Evolutionary conservation across 192 early-diverging fungal species (phyloP).

Genomic region (Umbelopsis vinacea): DNA sequence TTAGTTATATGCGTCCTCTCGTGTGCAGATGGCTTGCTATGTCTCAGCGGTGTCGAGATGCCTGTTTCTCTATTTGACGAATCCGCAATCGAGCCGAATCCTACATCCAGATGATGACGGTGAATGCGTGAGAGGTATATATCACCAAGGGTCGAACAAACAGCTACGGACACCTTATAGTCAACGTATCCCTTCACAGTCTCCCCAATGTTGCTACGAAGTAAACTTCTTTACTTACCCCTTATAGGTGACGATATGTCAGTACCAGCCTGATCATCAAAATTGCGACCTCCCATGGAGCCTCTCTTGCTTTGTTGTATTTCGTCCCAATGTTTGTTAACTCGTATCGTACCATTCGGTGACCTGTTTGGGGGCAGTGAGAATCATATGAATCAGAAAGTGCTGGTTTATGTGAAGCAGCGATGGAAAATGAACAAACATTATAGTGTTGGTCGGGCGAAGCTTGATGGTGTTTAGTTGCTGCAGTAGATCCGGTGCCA

Average conservation of each 20-base stretch:
- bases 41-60: neutral
- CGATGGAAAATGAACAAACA: neutral
- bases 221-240: neutral
- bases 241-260: neutral
- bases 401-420: neutral
- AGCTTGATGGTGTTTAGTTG: neutral
- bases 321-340: slow-evolving; percentile 16
- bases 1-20: slow-evolving; percentile 1
- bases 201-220: neutral
- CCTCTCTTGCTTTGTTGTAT: slow-evolving; percentile 5
- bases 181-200: no score
- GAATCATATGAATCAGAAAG: neutral
- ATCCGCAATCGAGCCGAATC: neutral
- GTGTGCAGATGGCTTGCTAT: neutral
- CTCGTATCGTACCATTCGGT: slow-evolving; percentile 1
- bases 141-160: neutral
- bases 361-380: neutral
- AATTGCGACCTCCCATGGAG: neutral
- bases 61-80: neutral
- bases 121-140: slow-evolving; percentile 2
- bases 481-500: neutral
- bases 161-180: no score
- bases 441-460: slow-evolving; percentile 7
- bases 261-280: neutral
- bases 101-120: neutral